Conservation (phyloP, 495 filamentous ascomycete genomes). For the Patellaria atrata region DNA sequence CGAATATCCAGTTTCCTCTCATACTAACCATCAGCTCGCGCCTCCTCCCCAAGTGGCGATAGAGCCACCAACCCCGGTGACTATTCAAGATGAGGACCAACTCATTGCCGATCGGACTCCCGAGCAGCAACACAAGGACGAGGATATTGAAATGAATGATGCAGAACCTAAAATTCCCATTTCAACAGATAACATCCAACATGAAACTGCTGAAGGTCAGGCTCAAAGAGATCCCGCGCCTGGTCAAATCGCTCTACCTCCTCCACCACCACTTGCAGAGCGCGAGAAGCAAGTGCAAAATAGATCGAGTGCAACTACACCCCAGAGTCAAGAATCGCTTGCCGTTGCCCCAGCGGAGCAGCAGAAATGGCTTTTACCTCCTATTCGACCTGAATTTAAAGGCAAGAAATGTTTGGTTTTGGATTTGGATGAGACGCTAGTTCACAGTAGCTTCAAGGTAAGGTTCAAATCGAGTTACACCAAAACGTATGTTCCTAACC, state of each 20-base stretch:
- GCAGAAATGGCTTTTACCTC: constrained; percentile 65
- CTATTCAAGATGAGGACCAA: constrained; percentile 24
- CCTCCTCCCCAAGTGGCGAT: constrained; percentile 18
- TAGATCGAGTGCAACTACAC: constrained; percentile 17
- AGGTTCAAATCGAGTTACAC: constrained; percentile 2
- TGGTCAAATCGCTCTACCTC: constrained; percentile 33
- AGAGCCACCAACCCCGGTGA: constrained; percentile 26
- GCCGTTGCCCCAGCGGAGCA: constrained; percentile 24
- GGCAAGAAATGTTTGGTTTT: constrained; percentile 90
- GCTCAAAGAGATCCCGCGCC: constrained; percentile 24
- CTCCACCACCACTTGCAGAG: constrained; percentile 44
- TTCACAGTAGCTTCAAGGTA: constrained; percentile 99
- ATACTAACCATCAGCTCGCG: background rate
- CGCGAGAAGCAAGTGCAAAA: constrained; percentile 27
- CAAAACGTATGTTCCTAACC: constrained; percentile 18
- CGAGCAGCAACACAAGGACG: constrained; percentile 34
- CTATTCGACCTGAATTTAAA: constrained; percentile 58
- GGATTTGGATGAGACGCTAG: constrained; percentile 94
- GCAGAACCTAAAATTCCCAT: constrained; percentile 27
- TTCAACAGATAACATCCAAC: constrained; percentile 23
- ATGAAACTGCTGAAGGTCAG: constrained; percentile 5
- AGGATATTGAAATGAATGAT: constrained; percentile 51
- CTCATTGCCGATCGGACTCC: constrained; percentile 32
- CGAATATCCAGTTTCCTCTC: constrained; percentile 7
- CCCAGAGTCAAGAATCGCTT: constrained; percentile 23